phyloP scores from a whole-genome alignment of 768 basidiomycete genomes.

The Hypsizygus marmoreus region DNA sequence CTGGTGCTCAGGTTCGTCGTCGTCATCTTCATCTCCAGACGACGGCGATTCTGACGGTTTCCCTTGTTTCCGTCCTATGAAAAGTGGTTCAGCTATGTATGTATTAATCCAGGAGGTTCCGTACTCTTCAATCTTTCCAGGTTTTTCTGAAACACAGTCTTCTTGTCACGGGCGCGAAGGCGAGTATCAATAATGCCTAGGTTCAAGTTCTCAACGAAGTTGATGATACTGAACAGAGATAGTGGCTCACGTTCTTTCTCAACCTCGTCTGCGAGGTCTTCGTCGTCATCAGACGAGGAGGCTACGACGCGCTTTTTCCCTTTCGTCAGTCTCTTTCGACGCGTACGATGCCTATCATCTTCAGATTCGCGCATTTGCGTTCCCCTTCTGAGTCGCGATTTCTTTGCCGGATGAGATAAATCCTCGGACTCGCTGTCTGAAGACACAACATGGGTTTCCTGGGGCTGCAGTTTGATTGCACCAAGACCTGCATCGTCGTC shows the following conservation, averaged over 20 bases:
- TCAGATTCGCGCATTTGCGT: slow-evolving; percentile 23
- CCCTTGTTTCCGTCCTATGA: slow-evolving; percentile 46
- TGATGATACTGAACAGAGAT: not conserved
- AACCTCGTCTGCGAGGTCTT: slow-evolving; percentile 45
- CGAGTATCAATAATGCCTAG: slow-evolving; percentile 66
- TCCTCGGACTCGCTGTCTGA: slow-evolving; percentile 15
- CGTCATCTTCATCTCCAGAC: slow-evolving; percentile 19
- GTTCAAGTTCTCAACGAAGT: not conserved
- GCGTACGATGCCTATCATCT: slow-evolving; percentile 35
- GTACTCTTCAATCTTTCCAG: slow-evolving; percentile 69
- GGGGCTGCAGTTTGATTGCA: slow-evolving; percentile 52
- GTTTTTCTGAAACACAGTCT: slow-evolving; percentile 61
- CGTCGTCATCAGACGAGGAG: slow-evolving; percentile 43
- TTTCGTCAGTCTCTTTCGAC: slow-evolving; percentile 37
- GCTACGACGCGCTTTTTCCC: slow-evolving; percentile 39
- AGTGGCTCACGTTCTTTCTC: slow-evolving; percentile 52
- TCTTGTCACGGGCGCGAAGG: slow-evolving; percentile 61
- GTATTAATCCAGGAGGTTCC: slow-evolving; percentile 9
- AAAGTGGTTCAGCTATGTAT: slow-evolving; percentile 5
- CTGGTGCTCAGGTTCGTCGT: slow-evolving; percentile 25
- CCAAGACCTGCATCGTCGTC: slow-evolving; percentile 38
- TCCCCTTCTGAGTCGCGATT: slow-evolving; percentile 12
- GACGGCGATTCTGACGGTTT: slow-evolving; percentile 34
- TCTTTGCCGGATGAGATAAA: slow-evolving; percentile 1
- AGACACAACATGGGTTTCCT: slow-evolving; percentile 11